These are phyloP conservation scores for Aspergillus quadricinctus DNA, from an alignment of 2,329 filamentous ascomycete genomes.

Conservation along the genomic window DNA sequence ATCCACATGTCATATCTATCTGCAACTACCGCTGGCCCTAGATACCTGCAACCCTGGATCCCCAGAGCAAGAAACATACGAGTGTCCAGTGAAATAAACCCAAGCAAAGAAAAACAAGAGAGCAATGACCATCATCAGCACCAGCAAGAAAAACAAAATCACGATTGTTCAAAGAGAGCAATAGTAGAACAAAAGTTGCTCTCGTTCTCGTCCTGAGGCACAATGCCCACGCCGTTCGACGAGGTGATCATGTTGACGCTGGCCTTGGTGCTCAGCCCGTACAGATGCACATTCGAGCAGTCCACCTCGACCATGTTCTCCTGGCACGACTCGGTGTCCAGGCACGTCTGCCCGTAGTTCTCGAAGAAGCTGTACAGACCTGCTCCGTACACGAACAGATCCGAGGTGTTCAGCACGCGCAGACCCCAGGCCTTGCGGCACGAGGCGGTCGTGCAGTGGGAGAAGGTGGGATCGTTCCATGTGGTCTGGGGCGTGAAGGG, in stretches of 20 bases:
- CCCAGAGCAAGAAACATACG: background rate
- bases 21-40: background rate
- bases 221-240: slow-evolving; percentile 29
- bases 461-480: slow-evolving; percentile 61
- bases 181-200: slow-evolving; percentile 44
- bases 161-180: slow-evolving; percentile 38
- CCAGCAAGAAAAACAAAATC: background rate
- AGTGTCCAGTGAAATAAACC: background rate
- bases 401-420: slow-evolving; percentile 62
- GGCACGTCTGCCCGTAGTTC: slow-evolving; percentile 70
- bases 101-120: background rate
- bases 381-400: slow-evolving; percentile 66
- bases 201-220: slow-evolving; percentile 37
- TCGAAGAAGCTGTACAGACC: slow-evolving; percentile 81
- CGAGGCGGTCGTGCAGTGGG: slow-evolving; percentile 49
- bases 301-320: slow-evolving; percentile 72
- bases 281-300: slow-evolving; percentile 59
- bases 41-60: background rate
- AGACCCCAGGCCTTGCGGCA: slow-evolving; percentile 77
- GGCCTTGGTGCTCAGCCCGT: slow-evolving; percentile 70
- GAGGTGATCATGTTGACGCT: slow-evolving; percentile 66
- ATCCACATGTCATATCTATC: background rate
- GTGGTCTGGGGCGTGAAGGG: slow-evolving; percentile 33
- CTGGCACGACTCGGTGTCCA: slow-evolving; percentile 66
- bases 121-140: background rate